A percentile compares a stretch with the other conserved stretches of the same genome.
Evolutionary conservation across 2,329 filamentous ascomycete species (phyloP).

Genomic region (Leptodontidium sp.): DNA sequence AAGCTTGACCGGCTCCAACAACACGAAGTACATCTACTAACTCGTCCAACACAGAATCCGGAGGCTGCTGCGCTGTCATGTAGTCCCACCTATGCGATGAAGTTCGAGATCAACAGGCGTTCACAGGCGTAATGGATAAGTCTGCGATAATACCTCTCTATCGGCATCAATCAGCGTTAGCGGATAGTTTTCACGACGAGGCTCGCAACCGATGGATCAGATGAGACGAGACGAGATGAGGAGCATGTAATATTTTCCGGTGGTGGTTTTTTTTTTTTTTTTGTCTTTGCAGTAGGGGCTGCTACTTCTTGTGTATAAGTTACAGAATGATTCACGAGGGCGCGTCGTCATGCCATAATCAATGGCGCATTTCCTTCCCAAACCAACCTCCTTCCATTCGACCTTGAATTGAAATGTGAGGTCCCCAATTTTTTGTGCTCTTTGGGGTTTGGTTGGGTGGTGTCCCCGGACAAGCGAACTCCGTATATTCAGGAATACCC

Average conservation of each 20-base stretch:
- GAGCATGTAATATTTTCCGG: slow-evolving; percentile 39
- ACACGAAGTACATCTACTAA: slow-evolving; percentile 8
- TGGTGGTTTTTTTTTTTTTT: slow-evolving; percentile 29
- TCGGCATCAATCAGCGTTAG: slow-evolving; percentile 25
- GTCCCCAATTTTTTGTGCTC: slow-evolving; percentile 14
- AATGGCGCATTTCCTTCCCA: slow-evolving; percentile 13
- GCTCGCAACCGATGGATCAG: slow-evolving; percentile 19
- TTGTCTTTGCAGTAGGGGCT: slow-evolving; percentile 28
- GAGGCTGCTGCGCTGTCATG: slow-evolving; percentile 92
- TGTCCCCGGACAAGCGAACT: slow-evolving; percentile 7
- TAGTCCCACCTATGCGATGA: slow-evolving; percentile 50
- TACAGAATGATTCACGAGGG: slow-evolving; percentile 26
- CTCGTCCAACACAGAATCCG: slow-evolving; percentile 20
- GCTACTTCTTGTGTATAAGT: slow-evolving; percentile 34
- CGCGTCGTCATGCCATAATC: slow-evolving; percentile 20
- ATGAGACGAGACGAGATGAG: slow-evolving; percentile 18
- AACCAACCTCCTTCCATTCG: not conserved
- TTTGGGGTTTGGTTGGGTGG: not conserved
- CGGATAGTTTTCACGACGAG: slow-evolving; percentile 24
- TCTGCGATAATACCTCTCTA: slow-evolving; percentile 32
- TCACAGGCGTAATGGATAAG: slow-evolving; percentile 37
- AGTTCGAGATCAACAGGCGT: slow-evolving; percentile 30
- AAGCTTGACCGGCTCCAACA: slow-evolving; percentile 4
- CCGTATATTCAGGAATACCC: slow-evolving; percentile 16
- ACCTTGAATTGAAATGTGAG: slow-evolving; percentile 10